These are phyloP conservation scores for Eucalyptus grandis DNA, from an alignment of 345 rosid species.

Conservation along the genomic window DNA sequence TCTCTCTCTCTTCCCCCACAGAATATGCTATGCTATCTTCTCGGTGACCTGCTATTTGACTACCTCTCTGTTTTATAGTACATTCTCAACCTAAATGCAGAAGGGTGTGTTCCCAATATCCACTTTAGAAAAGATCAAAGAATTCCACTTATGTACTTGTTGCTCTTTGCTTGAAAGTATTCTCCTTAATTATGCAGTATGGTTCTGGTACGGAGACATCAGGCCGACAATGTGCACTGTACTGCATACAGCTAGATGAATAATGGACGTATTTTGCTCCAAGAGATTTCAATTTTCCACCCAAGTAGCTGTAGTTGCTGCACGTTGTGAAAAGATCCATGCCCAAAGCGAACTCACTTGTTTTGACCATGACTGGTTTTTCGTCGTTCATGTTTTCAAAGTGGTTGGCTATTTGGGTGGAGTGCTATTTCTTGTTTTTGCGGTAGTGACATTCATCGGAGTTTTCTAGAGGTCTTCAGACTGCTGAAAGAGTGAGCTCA, in stretches of 20 bases:
- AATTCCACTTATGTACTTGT: neutral
- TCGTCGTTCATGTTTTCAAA: neutral
- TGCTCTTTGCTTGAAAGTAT: neutral
- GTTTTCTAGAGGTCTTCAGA: slow-evolving; percentile 26
- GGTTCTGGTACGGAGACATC: neutral
- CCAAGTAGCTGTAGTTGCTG: neutral
- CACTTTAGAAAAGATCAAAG: neutral
- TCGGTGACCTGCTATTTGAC: neutral
- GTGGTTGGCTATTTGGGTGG: slow-evolving; percentile 91
- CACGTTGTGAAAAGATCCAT: neutral
- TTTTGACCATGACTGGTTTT: neutral
- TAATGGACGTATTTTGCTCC: neutral
- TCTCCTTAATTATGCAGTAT: neutral
- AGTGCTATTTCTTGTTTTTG: slow-evolving; percentile 67
- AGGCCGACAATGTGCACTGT: neutral
- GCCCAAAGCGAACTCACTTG: neutral
- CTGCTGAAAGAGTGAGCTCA: neutral
- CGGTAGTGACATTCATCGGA: slow-evolving; percentile 65
- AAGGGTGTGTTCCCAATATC: neutral
- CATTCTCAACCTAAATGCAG: neutral
- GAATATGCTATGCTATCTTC: neutral
- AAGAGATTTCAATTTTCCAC: neutral
- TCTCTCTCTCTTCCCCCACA: neutral
- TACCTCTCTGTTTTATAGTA: neutral
- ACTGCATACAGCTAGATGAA: neutral